phyloP scores from a whole-genome alignment of 352 stramenopile genomes.

The Aphanomyces cochlioides region DNA sequence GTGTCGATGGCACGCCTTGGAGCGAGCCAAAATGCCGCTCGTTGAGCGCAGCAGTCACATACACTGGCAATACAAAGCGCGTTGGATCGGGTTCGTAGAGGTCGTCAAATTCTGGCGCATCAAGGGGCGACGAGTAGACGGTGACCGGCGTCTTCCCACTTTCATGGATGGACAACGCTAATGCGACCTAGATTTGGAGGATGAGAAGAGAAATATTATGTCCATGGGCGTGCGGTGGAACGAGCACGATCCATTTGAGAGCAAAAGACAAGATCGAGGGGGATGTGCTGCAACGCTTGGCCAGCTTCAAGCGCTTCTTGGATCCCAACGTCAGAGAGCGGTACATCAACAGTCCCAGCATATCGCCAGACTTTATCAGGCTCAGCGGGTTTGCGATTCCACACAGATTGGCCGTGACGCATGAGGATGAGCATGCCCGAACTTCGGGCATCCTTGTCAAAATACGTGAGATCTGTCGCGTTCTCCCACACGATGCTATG shows the following conservation, averaged over 20 bases:
- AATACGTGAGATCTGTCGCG: constrained; percentile 2
- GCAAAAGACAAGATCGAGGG: constrained; percentile 80
- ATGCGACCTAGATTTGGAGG: constrained; percentile 39
- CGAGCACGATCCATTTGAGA: constrained; percentile 81
- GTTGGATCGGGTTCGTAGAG: constrained; percentile 75
- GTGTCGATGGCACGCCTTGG: constrained; percentile 67
- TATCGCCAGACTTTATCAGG: constrained; percentile 77
- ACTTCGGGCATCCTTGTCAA: constrained; percentile 33
- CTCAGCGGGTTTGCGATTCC: constrained; percentile 74
- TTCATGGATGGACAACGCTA: constrained; percentile 73
- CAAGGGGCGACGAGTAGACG: constrained; percentile 66
- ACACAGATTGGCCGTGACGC: constrained; percentile 81
- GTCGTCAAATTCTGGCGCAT: constrained; percentile 58
- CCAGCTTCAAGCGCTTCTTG: constrained; percentile 77
- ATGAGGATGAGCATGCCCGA: constrained; percentile 76
- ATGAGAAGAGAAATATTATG: not conserved
- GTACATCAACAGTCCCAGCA: constrained; percentile 78
- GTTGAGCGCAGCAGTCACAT: constrained; percentile 72
- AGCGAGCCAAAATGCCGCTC: constrained; percentile 82
- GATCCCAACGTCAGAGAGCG: constrained; percentile 76
- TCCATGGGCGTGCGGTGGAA: constrained; percentile 38
- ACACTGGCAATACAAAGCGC: constrained; percentile 76
- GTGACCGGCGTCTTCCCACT: constrained; percentile 80
- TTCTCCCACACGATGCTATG: constrained; percentile 11
- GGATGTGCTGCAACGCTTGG: constrained; percentile 67